Base-by-base conservation (phyloP, 2,329 filamentous ascomycete species). In the Coniella lustricola region DNA sequence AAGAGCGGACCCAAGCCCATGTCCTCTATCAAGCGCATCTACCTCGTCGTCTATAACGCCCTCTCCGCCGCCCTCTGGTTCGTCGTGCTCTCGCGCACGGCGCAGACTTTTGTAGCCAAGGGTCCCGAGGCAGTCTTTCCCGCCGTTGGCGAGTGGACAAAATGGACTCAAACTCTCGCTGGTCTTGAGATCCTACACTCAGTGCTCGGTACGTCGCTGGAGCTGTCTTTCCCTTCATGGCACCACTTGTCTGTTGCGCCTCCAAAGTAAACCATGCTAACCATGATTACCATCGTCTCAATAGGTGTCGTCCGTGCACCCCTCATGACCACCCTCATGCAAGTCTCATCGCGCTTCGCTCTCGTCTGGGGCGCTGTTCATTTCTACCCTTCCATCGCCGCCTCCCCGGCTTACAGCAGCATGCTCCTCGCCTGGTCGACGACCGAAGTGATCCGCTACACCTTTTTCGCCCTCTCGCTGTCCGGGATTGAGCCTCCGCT, bases 361-460 rank as follows among this genome's bases (percentile, higher is more conserved):
- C 84, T 97, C 56, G 87, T 96, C 57, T 96, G 90, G 89, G 83
- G 79, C 57, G 76, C 97, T 54, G 82, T 88, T 61, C 76, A 82
- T 62, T 74, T 76, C 35, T 95, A 91, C 70, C 87, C 86, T 9
- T 68, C 73, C 48, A 76, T 85, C 46, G 80, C 81, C 51, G 60
- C 69, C 44, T 21, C 44, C 54, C 69, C 76, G 17, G 79, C 76
- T 48, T 94, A 90, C 73, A 74, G 81, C 56, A 78, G 76, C 59
- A 89, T 95, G 87, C 76, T 97, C 50, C 61, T 84, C 48, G 90
- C 93, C 29, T 97, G 93, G 91, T 85, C 82, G 55, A 67, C 88
- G 51, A 96, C 93, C 52, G 93, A 98, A 71, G 86, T 95, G 46
- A 85, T 96, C 59, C 84, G 93, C 47, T 98, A 98, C 76, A 79